Conservation (phyloP, 768 basidiomycete species). For the Astraeus odoratus region DNA sequence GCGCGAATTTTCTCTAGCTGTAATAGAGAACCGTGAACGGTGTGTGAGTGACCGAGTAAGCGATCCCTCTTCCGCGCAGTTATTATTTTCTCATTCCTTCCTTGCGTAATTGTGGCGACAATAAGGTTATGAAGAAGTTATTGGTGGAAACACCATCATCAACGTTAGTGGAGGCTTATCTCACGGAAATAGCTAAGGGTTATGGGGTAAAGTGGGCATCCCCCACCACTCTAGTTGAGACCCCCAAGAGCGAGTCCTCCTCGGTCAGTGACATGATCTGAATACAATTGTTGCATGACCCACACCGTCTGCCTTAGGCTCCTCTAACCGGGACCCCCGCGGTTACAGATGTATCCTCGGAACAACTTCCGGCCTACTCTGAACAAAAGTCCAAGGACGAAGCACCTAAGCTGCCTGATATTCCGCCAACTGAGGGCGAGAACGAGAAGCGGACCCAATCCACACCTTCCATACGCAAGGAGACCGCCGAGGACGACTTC, state of each 20-base stretch:
- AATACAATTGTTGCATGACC: not conserved
- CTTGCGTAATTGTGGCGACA: slow-evolving; percentile 1
- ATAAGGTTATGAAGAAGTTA: slow-evolving; percentile 72
- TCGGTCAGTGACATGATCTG: slow-evolving; percentile 31
- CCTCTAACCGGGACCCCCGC: not conserved
- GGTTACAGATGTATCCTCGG: slow-evolving; percentile 9
- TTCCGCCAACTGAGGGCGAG: slow-evolving; percentile 45
- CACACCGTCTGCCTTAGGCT: slow-evolving; percentile 1
- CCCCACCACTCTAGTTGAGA: slow-evolving; percentile 21
- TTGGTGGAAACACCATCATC: slow-evolving; percentile 58
- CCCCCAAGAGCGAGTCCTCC: slow-evolving; percentile 27
- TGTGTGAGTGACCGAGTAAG: slow-evolving; percentile 82
- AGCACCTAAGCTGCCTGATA: slow-evolving; percentile 40
- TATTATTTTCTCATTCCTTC: slow-evolving; percentile 1
- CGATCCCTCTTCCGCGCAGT: slow-evolving; percentile 1
- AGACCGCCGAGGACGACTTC: slow-evolving; percentile 57
- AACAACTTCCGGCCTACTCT: slow-evolving; percentile 23
- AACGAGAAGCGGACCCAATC: slow-evolving; percentile 21
- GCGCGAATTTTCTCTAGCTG: slow-evolving; percentile 77
- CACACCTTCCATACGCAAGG: slow-evolving; percentile 7
- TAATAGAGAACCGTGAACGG: slow-evolving; percentile 77
- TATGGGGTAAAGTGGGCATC: slow-evolving; percentile 71
- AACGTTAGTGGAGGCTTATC: slow-evolving; percentile 80
- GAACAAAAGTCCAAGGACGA: slow-evolving; percentile 9
- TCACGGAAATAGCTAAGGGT: slow-evolving; percentile 82